phyloP scores from a whole-genome alignment of 805 yeast species.

The Dipodascus albidus region DNA sequence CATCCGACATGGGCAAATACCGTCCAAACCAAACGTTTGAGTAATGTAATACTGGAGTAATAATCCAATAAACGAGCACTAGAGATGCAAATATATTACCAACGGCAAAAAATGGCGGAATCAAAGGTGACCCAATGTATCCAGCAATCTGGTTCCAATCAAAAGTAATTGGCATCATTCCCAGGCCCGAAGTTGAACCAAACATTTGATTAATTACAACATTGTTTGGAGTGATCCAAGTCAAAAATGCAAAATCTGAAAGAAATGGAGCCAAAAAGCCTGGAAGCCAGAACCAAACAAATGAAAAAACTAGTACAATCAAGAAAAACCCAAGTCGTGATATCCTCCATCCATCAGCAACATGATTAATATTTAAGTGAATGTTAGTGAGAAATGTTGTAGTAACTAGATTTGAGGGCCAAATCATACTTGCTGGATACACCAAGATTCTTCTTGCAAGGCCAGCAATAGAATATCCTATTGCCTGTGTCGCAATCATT shows the following conservation, averaged over 20 bases:
- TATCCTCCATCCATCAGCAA: slow-evolving; percentile 51
- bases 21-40: slow-evolving; percentile 48
- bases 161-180: slow-evolving; percentile 53
- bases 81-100: slow-evolving; percentile 35
- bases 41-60: slow-evolving; percentile 41
- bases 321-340: slow-evolving; percentile 40
- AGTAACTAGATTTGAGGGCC: slow-evolving; percentile 59
- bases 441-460: slow-evolving; percentile 46
- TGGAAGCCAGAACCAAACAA: slow-evolving; percentile 50
- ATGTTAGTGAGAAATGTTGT: slow-evolving; percentile 45
- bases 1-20: slow-evolving; percentile 44
- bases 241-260: slow-evolving; percentile 45
- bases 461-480: slow-evolving; percentile 64
- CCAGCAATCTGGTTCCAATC: slow-evolving; percentile 56
- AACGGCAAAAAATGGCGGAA: slow-evolving; percentile 44
- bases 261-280: slow-evolving; percentile 47
- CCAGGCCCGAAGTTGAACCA: slow-evolving; percentile 52
- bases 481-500: slow-evolving; percentile 44
- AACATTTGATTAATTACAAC: slow-evolving; percentile 52
- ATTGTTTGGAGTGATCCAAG: slow-evolving; percentile 54
- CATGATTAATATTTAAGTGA: slow-evolving; percentile 37
- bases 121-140: slow-evolving; percentile 49
- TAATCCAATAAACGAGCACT: slow-evolving; percentile 41
- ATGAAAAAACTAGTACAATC: slow-evolving; percentile 29
- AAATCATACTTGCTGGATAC: slow-evolving; percentile 52